Percentiles rank a stretch among this genome's conserved stretches.
phyloP scores from a whole-genome alignment of 768 basidiomycete species.

The Gloeopeniophorella convolvens region DNA sequence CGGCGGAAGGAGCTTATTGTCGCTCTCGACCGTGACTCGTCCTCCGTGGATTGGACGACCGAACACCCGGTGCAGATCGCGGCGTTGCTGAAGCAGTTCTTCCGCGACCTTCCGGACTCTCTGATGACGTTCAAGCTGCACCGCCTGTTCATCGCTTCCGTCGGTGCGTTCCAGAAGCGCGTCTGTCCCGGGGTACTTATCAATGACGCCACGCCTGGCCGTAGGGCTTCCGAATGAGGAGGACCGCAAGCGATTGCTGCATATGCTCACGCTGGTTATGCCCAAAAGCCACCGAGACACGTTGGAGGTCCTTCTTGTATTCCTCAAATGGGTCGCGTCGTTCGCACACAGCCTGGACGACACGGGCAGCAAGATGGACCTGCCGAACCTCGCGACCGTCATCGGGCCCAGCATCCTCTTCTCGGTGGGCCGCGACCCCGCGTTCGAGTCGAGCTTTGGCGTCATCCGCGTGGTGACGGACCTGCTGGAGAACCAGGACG shows the following conservation, averaged over 20 bases:
- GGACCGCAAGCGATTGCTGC: conserved; percentile 78
- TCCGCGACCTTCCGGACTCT: conserved; percentile 94
- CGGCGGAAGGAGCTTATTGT: conserved; percentile 88
- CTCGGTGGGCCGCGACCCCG: conserved; percentile 75
- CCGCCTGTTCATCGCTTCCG: conserved; percentile 78
- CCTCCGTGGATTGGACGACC: conserved; percentile 83
- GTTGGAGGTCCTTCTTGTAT: conserved; percentile 95
- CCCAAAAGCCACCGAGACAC: conserved; percentile 96
- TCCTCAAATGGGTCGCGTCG: conserved; percentile 98
- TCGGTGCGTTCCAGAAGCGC: conserved; percentile 50
- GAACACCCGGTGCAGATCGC: conserved; percentile 98
- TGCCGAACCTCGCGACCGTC: conserved; percentile 92
- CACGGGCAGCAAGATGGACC: conserved; percentile 98
- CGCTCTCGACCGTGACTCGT: conserved; percentile 89
- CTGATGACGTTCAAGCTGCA: conserved; percentile 93
- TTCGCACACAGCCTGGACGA: conserved; percentile 98
- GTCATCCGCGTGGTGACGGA: conserved; percentile 82
- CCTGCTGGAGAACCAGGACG: conserved; percentile 89
- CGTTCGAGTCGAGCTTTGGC: conserved; percentile 88
- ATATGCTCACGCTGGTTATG: conserved; percentile 77
- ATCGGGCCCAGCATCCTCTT: conserved; percentile 98
- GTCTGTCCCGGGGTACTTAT: neutral
- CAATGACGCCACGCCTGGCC: conserved; percentile 19
- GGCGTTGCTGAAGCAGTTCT: conserved; percentile 93
- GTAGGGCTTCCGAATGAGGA: conserved; percentile 69